Conservation (phyloP, 169 alveolate species). For the Sarcocystis neurona region DNA sequence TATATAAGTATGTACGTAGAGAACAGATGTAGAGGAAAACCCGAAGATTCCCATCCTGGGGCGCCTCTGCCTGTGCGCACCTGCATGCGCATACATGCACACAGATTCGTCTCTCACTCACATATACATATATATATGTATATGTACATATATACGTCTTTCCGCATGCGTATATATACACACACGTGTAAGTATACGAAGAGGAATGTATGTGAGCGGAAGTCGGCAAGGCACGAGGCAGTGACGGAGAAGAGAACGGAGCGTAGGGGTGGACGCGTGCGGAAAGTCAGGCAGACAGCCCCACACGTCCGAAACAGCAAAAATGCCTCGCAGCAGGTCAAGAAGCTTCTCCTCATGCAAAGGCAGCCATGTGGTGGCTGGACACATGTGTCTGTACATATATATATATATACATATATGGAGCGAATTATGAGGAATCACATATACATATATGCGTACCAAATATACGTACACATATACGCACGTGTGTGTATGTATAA, state of each 20-base stretch:
- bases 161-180: neutral
- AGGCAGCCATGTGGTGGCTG: neutral
- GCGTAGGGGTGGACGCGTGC: no score
- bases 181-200: neutral
- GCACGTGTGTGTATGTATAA: neutral
- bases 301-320: neutral
- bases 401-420: no score
- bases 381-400: neutral
- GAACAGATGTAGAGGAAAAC: no score
- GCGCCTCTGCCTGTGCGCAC: no score
- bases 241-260: no score
- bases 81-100: neutral
- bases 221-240: neutral
- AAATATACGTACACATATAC: neutral
- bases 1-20: no score
- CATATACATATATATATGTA: no score
- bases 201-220: neutral
- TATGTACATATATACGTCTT: neutral
- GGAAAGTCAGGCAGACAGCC: no score
- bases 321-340: neutral
- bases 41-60: no score
- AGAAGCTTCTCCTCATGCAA: neutral
- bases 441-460: neutral
- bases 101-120: neutral
- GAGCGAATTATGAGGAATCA: neutral